phyloP scores from a whole-genome alignment of 2,329 filamentous ascomycete species.

The Nigrograna mackinnonii region DNA sequence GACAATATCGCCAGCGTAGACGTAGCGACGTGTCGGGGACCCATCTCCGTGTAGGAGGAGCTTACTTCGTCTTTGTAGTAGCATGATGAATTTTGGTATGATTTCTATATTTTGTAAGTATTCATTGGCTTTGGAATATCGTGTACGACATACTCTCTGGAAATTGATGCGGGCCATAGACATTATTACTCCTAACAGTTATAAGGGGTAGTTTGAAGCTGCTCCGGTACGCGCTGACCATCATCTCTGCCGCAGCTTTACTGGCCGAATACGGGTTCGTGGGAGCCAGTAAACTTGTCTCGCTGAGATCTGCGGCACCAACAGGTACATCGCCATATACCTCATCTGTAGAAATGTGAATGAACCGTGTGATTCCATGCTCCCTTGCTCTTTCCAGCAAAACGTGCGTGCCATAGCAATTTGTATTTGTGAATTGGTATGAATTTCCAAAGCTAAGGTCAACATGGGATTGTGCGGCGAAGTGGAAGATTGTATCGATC shows the following conservation, averaged over 20 bases:
- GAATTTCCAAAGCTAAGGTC: constrained; percentile 83
- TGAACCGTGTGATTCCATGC: constrained; percentile 71
- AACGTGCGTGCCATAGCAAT: constrained; percentile 83
- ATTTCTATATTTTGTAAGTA: constrained; percentile 62
- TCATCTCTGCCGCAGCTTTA: constrained; percentile 82
- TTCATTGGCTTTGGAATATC: neutral
- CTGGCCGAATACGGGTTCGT: constrained; percentile 83
- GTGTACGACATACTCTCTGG: constrained; percentile 68
- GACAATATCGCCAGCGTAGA: constrained; percentile 78
- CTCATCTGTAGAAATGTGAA: constrained; percentile 84
- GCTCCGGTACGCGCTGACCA: constrained; percentile 84
- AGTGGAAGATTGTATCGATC: constrained; percentile 82
- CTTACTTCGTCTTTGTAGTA: constrained; percentile 68
- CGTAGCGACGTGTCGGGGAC: constrained; percentile 72
- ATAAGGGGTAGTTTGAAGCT: constrained; percentile 81
- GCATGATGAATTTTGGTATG: constrained; percentile 78
- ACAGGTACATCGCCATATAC: constrained; percentile 81
- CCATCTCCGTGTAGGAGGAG: constrained; percentile 79
- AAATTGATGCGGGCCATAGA: constrained; percentile 83
- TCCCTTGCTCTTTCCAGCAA: constrained; percentile 77
- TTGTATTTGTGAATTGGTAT: constrained; percentile 79
- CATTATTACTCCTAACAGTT: constrained; percentile 81
- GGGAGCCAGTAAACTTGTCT: constrained; percentile 74
- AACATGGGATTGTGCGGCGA: constrained; percentile 84
- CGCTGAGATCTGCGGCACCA: constrained; percentile 71